Evolutionary conservation across 148 eudicot genomes (phyloP).

Genomic region (Rhododendron ferrugineum): DNA sequence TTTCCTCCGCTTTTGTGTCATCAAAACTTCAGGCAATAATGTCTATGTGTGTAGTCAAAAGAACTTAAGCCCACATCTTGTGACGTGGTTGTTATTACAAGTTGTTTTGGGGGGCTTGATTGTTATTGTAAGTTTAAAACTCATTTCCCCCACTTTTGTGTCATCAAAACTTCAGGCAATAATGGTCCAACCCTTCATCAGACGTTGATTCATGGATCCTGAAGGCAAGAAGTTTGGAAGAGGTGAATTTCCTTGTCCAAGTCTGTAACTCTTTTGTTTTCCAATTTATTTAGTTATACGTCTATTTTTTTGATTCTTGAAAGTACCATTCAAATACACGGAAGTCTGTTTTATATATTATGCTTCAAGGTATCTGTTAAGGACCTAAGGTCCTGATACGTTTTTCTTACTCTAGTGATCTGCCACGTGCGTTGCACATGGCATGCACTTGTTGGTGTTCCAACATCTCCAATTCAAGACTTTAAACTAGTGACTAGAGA

Average conservation of each 20-base stretch:
- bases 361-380: neutral
- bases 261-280: neutral
- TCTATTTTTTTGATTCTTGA: neutral
- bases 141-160: neutral
- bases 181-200: constrained; percentile 29
- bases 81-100: neutral
- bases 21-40: constrained; percentile 34
- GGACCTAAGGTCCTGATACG: neutral
- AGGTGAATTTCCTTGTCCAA: constrained; percentile 34
- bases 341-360: neutral
- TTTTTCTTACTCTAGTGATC: neutral
- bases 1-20: neutral
- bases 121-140: neutral
- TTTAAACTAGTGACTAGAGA: neutral
- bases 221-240: constrained; percentile 80
- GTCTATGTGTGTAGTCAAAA: neutral
- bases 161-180: constrained; percentile 28
- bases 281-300: neutral
- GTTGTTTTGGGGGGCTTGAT: neutral
- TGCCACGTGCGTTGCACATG: neutral
- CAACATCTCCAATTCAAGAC: neutral
- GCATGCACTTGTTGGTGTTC: neutral
- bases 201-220: constrained; percentile 69
- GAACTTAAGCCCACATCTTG: neutral
- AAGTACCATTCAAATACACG: no score